Conservation (phyloP, 495 filamentous ascomycete genomes). For the Aspergillus incahuasiensis region DNA sequence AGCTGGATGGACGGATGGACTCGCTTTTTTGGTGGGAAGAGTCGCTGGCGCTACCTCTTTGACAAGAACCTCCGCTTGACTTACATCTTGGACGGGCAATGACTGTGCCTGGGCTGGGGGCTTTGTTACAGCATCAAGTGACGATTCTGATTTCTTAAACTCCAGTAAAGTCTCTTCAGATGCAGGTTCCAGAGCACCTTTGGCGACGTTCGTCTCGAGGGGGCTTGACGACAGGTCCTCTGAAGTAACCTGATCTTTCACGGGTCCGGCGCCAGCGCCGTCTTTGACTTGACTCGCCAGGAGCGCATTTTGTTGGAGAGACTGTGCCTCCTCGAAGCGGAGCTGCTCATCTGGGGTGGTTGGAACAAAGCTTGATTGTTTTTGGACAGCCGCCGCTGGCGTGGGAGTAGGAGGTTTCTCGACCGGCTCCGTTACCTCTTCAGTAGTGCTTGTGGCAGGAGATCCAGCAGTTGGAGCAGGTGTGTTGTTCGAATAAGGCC, state of each 20-base stretch:
- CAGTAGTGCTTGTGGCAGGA: conserved; percentile 39
- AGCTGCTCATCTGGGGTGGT: conserved; percentile 49
- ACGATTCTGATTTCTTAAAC: conserved; percentile 11
- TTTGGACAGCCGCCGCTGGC: conserved; percentile 17
- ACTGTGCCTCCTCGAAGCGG: conserved; percentile 45
- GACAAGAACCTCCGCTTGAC: conserved; percentile 9
- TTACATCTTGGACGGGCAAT: conserved; percentile 4
- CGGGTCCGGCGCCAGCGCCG: conserved; percentile 6
- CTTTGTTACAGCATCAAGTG: conserved; percentile 10
- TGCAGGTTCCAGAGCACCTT: conserved; percentile 14
- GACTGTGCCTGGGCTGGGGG: conserved; percentile 16
- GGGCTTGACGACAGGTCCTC: conserved; percentile 18
- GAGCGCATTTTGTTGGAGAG: conserved; percentile 28
- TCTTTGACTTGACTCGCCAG: conserved; percentile 21
- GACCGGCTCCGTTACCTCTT: conserved; percentile 28
- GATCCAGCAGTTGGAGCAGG: conserved; percentile 35
- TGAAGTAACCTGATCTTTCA: conserved; percentile 25
- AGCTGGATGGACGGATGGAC: conserved; percentile 21
- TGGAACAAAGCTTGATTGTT: conserved; percentile 27
- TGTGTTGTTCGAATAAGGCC: conserved; percentile 41
- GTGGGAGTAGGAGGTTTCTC: conserved; percentile 25
- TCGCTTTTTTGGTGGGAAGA: conserved; percentile 15
- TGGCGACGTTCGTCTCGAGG: conserved; percentile 21
- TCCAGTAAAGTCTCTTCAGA: conserved; percentile 10
- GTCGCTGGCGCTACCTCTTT: conserved; percentile 15